Conservation (phyloP, 495 filamentous ascomycete species). For the Penicilliopsis zonata region DNA sequence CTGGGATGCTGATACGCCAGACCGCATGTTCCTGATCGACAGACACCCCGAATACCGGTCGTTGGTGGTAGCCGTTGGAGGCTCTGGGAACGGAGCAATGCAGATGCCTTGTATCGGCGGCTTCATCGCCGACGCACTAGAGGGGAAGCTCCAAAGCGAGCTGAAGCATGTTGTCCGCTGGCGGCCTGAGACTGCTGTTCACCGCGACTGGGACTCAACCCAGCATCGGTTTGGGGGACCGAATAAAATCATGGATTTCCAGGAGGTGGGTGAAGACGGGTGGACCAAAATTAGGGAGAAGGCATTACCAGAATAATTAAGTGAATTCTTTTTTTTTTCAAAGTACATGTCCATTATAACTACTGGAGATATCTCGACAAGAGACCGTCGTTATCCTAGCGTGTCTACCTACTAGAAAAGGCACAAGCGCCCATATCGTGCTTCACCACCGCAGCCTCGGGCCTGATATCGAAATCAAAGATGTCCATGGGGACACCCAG, state of each 20-base stretch:
- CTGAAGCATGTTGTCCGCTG: slow-evolving; percentile 33
- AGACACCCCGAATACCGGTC: slow-evolving; percentile 23
- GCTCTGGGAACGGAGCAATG: slow-evolving; percentile 40
- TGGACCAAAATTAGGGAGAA: slow-evolving; percentile 18
- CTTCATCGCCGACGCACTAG: slow-evolving; percentile 32
- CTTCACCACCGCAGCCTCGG: slow-evolving; percentile 47
- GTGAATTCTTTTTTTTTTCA: no score
- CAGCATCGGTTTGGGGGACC: slow-evolving; percentile 36
- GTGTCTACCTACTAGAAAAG: slow-evolving; percentile 43
- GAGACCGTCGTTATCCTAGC: no score
- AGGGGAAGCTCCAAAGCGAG: slow-evolving; percentile 25
- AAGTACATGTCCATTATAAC: no score
- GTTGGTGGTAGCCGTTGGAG: slow-evolving; percentile 37
- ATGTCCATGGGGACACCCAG: slow-evolving; percentile 89
- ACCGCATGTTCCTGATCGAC: slow-evolving; percentile 39
- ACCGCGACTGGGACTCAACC: slow-evolving; percentile 36
- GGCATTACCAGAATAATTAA: no score
- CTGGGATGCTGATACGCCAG: slow-evolving; percentile 42
- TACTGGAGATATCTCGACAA: no score
- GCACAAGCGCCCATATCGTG: slow-evolving; percentile 70
- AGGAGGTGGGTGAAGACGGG: slow-evolving; percentile 22
- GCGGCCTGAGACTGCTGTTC: slow-evolving; percentile 34
- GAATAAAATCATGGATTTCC: slow-evolving; percentile 34
- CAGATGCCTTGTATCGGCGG: slow-evolving; percentile 37
- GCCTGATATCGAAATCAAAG: slow-evolving; percentile 87